Percentiles rank a stretch among this genome's conserved stretches.
phyloP scores from a whole-genome alignment of 192 early-diverging fungal genomes.

The Spizellomyces punctatus region DNA sequence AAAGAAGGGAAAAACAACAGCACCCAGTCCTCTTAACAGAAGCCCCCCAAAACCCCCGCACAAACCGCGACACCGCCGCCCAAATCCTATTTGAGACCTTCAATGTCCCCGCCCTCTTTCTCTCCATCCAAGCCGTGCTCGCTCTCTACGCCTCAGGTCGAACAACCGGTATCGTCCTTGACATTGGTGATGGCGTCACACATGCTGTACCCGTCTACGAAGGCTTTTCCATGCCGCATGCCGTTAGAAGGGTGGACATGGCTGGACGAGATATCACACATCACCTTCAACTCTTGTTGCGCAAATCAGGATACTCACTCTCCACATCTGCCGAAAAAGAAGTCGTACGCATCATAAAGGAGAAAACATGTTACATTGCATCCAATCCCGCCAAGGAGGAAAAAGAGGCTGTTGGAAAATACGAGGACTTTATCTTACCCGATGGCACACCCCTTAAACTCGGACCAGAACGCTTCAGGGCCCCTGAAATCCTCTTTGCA shows the following conservation, averaged over 20 bases:
- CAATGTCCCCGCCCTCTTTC: constrained; percentile 96
- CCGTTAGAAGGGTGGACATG: constrained; percentile 90
- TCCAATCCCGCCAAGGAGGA: constrained; percentile 89
- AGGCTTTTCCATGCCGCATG: constrained; percentile 94
- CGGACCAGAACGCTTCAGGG: constrained; percentile 89
- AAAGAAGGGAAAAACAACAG: constrained; percentile 37
- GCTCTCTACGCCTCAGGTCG: constrained; percentile 96
- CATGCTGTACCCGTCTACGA: constrained; percentile 95
- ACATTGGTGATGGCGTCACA: constrained; percentile 95
- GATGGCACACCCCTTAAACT: constrained; percentile 86
- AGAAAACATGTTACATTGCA: constrained; percentile 93
- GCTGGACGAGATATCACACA: constrained; percentile 94
- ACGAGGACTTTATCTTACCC: constrained; percentile 78
- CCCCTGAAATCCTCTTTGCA: constrained; percentile 94
- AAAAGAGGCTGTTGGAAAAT: constrained; percentile 79
- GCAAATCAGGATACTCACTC: constrained; percentile 86
- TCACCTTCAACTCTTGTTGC: constrained; percentile 87
- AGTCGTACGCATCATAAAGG: constrained; percentile 93
- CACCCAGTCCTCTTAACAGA: constrained; percentile 98
- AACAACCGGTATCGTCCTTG: constrained; percentile 96
- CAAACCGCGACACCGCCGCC: constrained; percentile 90
- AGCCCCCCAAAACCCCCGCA: constrained; percentile 91
- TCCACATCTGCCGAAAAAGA: constrained; percentile 94
- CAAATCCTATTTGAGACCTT: constrained; percentile 99
- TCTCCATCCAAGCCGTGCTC: constrained; percentile 96